These are phyloP conservation scores for Anisodus acutangulus DNA, from an alignment of 257 asterid species.

Conservation along the genomic window DNA sequence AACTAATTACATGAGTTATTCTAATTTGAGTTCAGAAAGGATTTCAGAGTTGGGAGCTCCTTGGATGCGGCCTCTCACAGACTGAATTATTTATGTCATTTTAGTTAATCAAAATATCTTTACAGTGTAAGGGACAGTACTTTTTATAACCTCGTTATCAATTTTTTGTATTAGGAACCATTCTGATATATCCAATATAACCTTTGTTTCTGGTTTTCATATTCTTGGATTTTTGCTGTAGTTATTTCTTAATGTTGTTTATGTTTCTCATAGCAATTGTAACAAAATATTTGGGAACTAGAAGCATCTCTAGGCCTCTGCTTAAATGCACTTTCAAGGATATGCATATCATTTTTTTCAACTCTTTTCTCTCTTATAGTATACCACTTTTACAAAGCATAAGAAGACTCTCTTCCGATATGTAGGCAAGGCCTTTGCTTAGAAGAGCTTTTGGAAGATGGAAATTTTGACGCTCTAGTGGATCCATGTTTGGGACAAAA, in stretches of 20 bases:
- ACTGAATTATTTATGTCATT: not conserved
- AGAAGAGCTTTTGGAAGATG: conserved; percentile 29
- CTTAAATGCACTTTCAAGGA: not conserved
- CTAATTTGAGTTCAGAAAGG: not conserved
- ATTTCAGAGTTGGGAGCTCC: conserved; percentile 8
- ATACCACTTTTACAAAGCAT: not conserved
- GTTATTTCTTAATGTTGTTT: not conserved
- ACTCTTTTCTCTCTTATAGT: not conserved
- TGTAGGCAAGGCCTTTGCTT: conserved; percentile 40
- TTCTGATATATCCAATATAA: not conserved
- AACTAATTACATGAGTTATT: not conserved
- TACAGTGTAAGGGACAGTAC: no score
- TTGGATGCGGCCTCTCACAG: not conserved
- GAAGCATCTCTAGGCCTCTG: not conserved
- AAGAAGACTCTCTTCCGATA: not conserved
- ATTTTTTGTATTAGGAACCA: not conserved
- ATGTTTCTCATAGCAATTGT: conserved; percentile 3
- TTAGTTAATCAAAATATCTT: not conserved
- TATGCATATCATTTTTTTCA: not conserved
- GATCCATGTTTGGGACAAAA: conserved; percentile 33
- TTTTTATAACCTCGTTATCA: not conserved
- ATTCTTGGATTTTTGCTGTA: not conserved
- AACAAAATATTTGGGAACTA: conserved; percentile 6
- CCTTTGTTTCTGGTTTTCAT: not conserved
- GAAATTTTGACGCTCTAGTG: conserved; percentile 20